These are phyloP conservation scores for Colletotrichum sp. DNA, from an alignment of 2,329 filamentous ascomycete species.

Conservation along the genomic window DNA sequence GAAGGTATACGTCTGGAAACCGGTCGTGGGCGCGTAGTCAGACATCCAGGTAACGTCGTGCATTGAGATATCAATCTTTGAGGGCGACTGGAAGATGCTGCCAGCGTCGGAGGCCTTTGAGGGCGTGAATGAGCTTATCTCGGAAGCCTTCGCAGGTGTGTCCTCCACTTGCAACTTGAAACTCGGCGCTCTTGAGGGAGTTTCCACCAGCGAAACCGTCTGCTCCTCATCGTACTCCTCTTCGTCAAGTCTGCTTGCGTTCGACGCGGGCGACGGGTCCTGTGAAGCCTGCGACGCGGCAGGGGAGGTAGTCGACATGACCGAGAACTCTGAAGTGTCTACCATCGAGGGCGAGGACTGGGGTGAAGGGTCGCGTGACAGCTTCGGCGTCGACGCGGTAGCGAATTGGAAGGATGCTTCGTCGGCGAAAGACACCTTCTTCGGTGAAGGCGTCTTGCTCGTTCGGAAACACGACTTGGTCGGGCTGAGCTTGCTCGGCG, in stretches of 20 bases:
- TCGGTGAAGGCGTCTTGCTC: not conserved
- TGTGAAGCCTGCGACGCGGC: not conserved
- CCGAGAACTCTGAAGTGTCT: not conserved
- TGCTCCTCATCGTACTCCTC: not conserved
- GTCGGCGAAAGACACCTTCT: constrained; percentile 13
- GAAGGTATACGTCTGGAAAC: not conserved
- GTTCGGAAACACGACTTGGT: not conserved
- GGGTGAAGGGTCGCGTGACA: not conserved
- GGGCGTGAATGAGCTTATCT: not conserved
- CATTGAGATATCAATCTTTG: constrained; percentile 2
- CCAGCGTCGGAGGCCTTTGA: not conserved
- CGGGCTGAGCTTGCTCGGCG: not conserved
- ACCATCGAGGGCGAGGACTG: constrained; percentile 5
- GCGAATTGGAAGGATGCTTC: not conserved
- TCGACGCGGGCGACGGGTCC: not conserved
- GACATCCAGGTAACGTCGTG: constrained; percentile 12
- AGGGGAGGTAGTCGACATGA: constrained; percentile 1
- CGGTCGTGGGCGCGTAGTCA: not conserved
- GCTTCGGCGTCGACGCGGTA: not conserved
- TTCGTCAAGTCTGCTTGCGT: not conserved
- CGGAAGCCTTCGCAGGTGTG: not conserved
- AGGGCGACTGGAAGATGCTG: not conserved
- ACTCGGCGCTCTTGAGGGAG: not conserved
- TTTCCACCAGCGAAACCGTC: not conserved
- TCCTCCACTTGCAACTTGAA: not conserved